These are phyloP conservation scores for Kuraishia floccosa DNA, from an alignment of 805 yeast genomes.

Conservation along the genomic window DNA sequence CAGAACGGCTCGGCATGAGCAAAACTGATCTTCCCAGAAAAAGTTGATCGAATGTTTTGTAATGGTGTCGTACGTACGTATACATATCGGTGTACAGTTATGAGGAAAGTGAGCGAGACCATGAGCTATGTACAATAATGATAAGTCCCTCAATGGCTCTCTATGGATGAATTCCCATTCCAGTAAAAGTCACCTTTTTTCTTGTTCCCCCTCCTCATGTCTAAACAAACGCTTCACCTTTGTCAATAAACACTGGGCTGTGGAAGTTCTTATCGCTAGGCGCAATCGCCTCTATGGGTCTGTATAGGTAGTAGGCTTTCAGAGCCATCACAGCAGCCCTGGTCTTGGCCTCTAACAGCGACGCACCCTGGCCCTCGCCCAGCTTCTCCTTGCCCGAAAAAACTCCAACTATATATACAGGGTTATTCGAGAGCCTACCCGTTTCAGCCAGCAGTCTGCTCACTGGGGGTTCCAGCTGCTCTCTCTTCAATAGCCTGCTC, in stretches of 20 bases:
- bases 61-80: no score
- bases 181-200: no score
- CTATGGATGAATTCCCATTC: no score
- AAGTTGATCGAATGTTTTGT: no score
- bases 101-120: no score
- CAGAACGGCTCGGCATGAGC: no score
- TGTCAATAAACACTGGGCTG: conserved; percentile 22
- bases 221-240: conserved; percentile 20
- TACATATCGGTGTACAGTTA: no score
- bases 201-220: no score
- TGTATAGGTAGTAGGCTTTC: conserved; percentile 85
- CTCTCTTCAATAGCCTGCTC: conserved; percentile 63
- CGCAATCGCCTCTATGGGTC: conserved; percentile 52
- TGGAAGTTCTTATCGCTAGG: conserved; percentile 45
- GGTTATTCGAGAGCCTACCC: conserved; percentile 76
- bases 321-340: conserved; percentile 88
- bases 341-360: conserved; percentile 82
- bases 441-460: conserved; percentile 85
- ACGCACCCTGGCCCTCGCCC: conserved; percentile 92
- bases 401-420: conserved; percentile 86
- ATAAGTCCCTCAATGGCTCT: no score
- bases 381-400: conserved; percentile 73
- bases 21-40: no score
- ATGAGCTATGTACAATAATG: no score
- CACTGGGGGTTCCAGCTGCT: conserved; percentile 62